Evolutionary conservation across 805 yeast genomes (phyloP).

Genomic region (Candida awuae): DNA sequence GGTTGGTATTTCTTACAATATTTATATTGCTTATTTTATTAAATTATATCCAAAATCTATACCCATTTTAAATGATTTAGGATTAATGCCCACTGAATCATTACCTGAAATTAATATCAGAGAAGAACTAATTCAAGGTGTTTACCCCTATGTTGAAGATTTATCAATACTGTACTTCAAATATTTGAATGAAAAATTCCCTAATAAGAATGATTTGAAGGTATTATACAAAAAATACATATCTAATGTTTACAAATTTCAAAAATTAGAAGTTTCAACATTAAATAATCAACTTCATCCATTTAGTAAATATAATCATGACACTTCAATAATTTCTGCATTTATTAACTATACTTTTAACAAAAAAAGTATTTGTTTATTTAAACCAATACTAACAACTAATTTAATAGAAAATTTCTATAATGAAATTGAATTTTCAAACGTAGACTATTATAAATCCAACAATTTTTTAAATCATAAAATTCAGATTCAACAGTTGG

Average conservation of each 20-base stretch:
- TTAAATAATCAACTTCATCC: constrained; percentile 12
- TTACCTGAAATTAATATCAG: constrained; percentile 10
- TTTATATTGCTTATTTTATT: constrained; percentile 10
- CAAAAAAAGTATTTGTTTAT: neutral
- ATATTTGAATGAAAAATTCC: constrained; percentile 4
- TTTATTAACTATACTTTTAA: constrained; percentile 15
- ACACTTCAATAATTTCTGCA: constrained; percentile 14
- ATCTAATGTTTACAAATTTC: constrained; percentile 2
- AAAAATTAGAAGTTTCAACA: neutral
- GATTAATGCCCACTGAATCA: neutral
- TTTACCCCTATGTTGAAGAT: constrained; percentile 7
- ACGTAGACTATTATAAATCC: constrained; percentile 1
- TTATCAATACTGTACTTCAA: constrained; percentile 11
- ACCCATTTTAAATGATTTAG: constrained; percentile 2
- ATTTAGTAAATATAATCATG: constrained; percentile 13
- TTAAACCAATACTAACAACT: constrained; percentile 3
- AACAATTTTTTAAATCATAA: neutral
- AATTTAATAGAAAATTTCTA: constrained; percentile 6
- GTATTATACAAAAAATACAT: constrained; percentile 8
- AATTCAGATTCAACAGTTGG: neutral
- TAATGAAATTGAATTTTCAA: neutral
- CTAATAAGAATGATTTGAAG: constrained; percentile 2
- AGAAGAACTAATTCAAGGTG: constrained; percentile 2
- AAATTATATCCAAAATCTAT: constrained; percentile 11
- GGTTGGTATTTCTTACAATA: constrained; percentile 4